Base-by-base conservation (phyloP, 2,329 filamentous ascomycete genomes). In the Calonectria multiphialidica region DNA sequence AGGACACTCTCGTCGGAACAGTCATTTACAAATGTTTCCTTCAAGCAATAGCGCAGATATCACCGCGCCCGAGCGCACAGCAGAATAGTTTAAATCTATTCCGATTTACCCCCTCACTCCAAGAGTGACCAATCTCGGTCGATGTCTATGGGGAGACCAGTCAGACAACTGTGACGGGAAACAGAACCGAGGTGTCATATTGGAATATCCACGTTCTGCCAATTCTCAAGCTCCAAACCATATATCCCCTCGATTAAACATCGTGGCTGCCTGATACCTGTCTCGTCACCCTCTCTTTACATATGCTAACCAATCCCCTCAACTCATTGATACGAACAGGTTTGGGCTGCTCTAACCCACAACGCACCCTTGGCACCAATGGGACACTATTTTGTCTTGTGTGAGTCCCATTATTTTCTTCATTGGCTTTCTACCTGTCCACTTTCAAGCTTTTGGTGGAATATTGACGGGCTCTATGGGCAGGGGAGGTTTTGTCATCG, bases 241-340 rank as follows among this genome's bases (percentile, higher is more conserved):
- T 15, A 12, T 42, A 42, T 18, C 35, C 72, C 44, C 57, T 15
- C 25, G 6, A 40, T 64, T 70, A 78, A 44, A 79, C 76, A 18
- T 72, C 72, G 47, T 77, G 71, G 0, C 76, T 75, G 1, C 68
- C 75, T 15, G 76, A 74, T 16, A 78, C 72, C 49, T 72, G 73
- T 23, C 76, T 75, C 53, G 59, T 62, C 28, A 77, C 68, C 8
- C 74, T 81, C 13, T 77, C 75, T 55, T 77, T 79, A 63, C 80
- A 83, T 23, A 82, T 64, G 47, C 78, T 80, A 2, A 79, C 76
- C 8, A 84, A 70, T 28, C 81, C 74, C 69, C 73, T 80, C 65
- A 82, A 65, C 64, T 83, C 81, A 10, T 74, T 78, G 5, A 75
- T 79, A 66, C 79, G 75, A 6, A 83, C 72, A 2, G 82, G 82